These are phyloP conservation scores for Eutypella sp. DNA, from an alignment of 2,329 filamentous ascomycete species.

Conservation along the genomic window DNA sequence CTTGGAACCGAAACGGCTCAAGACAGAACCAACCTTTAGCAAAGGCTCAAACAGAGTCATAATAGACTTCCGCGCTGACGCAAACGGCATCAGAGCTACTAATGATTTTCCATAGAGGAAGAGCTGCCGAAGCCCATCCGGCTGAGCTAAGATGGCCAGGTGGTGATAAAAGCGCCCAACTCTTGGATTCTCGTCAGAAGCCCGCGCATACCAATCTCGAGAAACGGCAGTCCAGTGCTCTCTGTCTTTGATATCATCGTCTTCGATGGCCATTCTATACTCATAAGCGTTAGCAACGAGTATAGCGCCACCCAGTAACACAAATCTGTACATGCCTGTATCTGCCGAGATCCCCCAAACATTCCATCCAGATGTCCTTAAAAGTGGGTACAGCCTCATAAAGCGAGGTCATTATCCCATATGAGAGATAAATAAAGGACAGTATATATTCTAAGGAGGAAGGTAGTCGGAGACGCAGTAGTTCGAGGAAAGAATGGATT, in stretches of 20 bases:
- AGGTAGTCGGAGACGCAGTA: constrained; percentile 70
- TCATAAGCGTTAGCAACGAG: constrained; percentile 6
- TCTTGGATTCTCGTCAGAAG: constrained; percentile 69
- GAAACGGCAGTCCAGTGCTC: constrained; percentile 80
- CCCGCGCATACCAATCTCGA: constrained; percentile 78
- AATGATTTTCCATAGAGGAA: constrained; percentile 69
- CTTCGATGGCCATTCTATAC: constrained; percentile 80
- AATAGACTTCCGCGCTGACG: constrained; percentile 63
- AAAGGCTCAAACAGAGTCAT: constrained; percentile 63
- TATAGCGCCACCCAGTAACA: neutral
- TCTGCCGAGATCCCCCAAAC: constrained; percentile 76
- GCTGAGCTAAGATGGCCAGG: constrained; percentile 70
- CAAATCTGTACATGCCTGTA: constrained; percentile 52
- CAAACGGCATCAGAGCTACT: constrained; percentile 62
- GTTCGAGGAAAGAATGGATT: constrained; percentile 78
- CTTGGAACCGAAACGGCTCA: no score
- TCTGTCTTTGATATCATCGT: constrained; percentile 67
- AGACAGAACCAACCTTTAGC: constrained; percentile 27
- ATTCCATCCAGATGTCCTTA: constrained; percentile 89
- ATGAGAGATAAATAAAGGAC: constrained; percentile 82
- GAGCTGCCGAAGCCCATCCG: constrained; percentile 64
- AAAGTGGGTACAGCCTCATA: constrained; percentile 82
- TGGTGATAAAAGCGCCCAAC: constrained; percentile 84
- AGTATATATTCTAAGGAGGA: constrained; percentile 83
- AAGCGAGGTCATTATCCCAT: constrained; percentile 82